Evolutionary conservation across 148 eudicot genomes (phyloP).

Genomic region (Fagopyrum homotropicum): DNA sequence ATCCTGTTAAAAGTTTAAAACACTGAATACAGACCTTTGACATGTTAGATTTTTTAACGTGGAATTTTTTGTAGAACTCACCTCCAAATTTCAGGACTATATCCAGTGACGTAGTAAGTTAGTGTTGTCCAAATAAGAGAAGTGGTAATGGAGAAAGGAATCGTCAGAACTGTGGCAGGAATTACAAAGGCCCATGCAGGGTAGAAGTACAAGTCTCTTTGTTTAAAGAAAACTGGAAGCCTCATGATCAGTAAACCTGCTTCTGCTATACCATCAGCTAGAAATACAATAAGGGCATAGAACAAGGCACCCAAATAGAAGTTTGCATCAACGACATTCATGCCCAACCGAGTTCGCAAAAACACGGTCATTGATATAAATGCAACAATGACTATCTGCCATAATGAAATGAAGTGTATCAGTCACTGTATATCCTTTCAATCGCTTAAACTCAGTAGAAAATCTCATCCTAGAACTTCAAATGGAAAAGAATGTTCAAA

Average conservation of each 20-base stretch:
- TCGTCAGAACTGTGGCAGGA: constrained; percentile 53
- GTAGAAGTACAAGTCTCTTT: constrained; percentile 65
- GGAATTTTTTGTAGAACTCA: constrained; percentile 11
- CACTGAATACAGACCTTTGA: neutral
- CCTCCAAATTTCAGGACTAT: constrained; percentile 63
- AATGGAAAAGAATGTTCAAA: neutral
- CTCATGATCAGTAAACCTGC: constrained; percentile 51
- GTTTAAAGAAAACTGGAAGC: constrained; percentile 69
- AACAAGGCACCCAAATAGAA: constrained; percentile 64
- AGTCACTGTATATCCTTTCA: neutral
- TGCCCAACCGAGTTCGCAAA: constrained; percentile 47
- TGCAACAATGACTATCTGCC: constrained; percentile 54
- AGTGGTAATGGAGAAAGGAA: constrained; percentile 53
- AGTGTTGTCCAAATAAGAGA: constrained; percentile 56
- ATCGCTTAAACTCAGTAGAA: neutral
- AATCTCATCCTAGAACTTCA: no score
- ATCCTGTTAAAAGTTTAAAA: neutral
- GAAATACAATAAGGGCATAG: constrained; percentile 42
- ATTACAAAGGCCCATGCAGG: constrained; percentile 88
- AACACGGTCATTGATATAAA: constrained; percentile 57
- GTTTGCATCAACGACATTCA: constrained; percentile 53
- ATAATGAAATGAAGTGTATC: neutral
- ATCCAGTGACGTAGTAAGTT: constrained; percentile 71
- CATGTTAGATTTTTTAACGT: neutral
- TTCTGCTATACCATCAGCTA: constrained; percentile 64